Base-by-base conservation (phyloP, 2,329 filamentous ascomycete genomes). In the Talaromyces piceae region DNA sequence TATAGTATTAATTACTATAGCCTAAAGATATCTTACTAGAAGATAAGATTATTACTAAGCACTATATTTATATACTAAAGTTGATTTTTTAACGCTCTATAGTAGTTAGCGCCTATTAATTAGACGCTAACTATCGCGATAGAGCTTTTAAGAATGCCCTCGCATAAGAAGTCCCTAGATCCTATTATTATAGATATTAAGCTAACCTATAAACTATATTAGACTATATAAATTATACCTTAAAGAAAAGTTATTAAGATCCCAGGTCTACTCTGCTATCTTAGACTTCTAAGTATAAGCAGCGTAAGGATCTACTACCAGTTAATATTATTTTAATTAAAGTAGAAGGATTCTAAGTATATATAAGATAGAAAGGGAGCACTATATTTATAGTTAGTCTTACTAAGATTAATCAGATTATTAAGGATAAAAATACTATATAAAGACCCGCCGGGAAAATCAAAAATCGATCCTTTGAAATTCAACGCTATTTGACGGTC, bases 251-350 rank as follows among this genome's bases (percentile, higher is more conserved):
- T 30, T 30, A 7, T 7, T 7, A 30, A 30, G 28, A 30, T 30
- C 13, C 13, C 13, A 30, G 13, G 13, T 30, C 13, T 30, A 7
- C 13, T 7, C 13, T 7, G 28, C 28, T 30, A 30, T 30, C 13
- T 7, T 30, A 7, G 13, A 30, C 28, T 30, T 13, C 13, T 7
- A 30, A 30, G 28, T 41, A 9, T 9, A 41, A 41, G 18, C 8
- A n/a, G 7, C 18, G 8, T 41, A 41, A 41, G 37, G 18, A 41
- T 16, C 6, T 41, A 16, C 7, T 41, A 7, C 8, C 8, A 16
- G 18, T 41, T 41, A 41, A 41, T 41, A 41, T 41, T 41, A 41
- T 22, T 41, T 7, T 41, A 41, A 41, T 41, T 41, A 41, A 22
- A 41, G 37, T 7, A 8, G n/a, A 7, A 41, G n/a, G 30, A 12